Evolutionary conservation across 345 rosid genomes (phyloP), one percentile per base, ranked within the genome.

Genomic region (Salix suchowensis): DNA sequence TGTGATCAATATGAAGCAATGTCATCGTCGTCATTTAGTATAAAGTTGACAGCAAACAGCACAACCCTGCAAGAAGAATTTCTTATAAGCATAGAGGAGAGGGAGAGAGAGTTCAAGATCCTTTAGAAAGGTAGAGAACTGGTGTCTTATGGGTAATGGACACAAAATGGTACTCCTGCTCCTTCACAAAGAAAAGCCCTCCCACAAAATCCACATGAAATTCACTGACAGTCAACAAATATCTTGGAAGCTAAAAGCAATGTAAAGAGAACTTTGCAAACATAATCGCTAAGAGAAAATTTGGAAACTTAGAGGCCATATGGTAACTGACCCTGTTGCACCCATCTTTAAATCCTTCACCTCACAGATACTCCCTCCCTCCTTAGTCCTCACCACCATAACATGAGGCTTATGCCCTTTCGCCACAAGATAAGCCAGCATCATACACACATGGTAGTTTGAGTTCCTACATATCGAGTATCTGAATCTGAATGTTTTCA

Each of bases 41-140:
- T 67, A 75, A 80, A 30, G 73, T 80, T 70, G 78, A 89, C 84
- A 46, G 81, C 77, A 46, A 79, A 67, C 44, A 86, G 13, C 32
- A 77, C 70, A 37, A 89, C 78, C 87, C 92, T 89, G 92, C 87
- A 85, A 76, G 67, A 16, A 73, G 37, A 61, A n/a, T 73, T 76
- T 67, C 26, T 69, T 60, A 71, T 58, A 42, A 81, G 78, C 68
- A 71, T 19, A 28, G 28, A 67, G 23, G 24, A 26, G 42, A 19
- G 42, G 32, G 50, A 30, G 36, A 9, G 36, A 6, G 10, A 9
- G 62, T 30, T 30, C 30, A 30, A 30, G 30, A 28, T 26, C 40
- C 62, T 23, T 18, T 24, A 68, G 65, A 64, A 42, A 78, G 32
- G 67, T 9, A 61, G 12, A 52, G 26, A 52, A 23, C 40, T 24